Evolutionary conservation across 106 monocot species (phyloP), one percentile per base, ranked within the genome.

Genomic region (Acorus gramineus): DNA sequence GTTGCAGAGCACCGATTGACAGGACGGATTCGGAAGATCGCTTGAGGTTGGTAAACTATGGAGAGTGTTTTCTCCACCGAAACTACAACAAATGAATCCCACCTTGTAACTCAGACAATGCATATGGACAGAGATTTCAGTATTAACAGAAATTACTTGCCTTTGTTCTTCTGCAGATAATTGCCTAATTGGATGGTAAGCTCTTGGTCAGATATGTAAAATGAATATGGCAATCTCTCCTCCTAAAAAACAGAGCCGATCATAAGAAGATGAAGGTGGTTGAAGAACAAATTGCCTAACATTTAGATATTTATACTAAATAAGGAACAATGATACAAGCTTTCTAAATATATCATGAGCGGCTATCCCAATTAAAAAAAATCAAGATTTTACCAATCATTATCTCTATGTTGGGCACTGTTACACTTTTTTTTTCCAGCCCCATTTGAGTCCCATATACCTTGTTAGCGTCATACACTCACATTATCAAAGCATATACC

Each of bases 41-140:
- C 95, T 74, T 96, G 95, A 53, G 95, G 90, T 61, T 90, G 90
- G 77, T 85, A 96, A 7, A 96, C 76, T 69, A 96, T 96, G 12
- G 69, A 65, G 50, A 96, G 44, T 11, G 83, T 82, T 71, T 74
- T 87, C 82, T 96, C 95, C 73, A 96, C 95, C 28, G 90, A 85
- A 47, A 90, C 95, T 96, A 64, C 68, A 74, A 60, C 13, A 61
- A 61, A 45, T 5, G 4, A 46, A 46, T 3, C 44, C 3, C 4
- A 7, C 10, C 7, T 42, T 44, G 8, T 14, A 44, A 47, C 44
- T 49, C 44, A 63, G 2, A 66, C 43, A 11, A 4, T 8, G 44
- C 8, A 66, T 44, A 5, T 6, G 46, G 47, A 47, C 12, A n/a
- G 59, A 1, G 50, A 5, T 48, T 8, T 8, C 50, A 8, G 6